Evolutionary conservation across 2,329 filamentous ascomycete species (phyloP), one percentile per base, ranked within the genome.

Genomic region (Pseudogymnoascus sp.): DNA sequence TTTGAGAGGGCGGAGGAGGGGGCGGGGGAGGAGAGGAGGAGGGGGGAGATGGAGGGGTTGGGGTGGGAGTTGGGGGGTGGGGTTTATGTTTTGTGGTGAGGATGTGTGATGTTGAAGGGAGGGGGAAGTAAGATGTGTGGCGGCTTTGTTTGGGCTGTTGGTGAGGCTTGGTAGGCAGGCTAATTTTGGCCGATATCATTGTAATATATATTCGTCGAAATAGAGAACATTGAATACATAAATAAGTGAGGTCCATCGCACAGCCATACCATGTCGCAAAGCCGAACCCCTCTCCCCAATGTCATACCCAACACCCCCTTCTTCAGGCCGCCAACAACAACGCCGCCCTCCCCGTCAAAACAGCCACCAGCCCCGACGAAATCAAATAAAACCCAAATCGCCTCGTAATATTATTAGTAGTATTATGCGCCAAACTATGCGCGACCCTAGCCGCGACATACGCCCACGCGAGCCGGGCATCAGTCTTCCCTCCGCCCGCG

Each of bases 391-490:
- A 29, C 18, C 14, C n/a, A 63, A 77, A 77, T 8, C 76, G 69
- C 4, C 67, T 61, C 71, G 72, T 69, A 57, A 79, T 72, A 16
- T 68, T 68, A 64, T 79, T 79, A 5, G 64, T 70, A 7, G 71
- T 73, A 1, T 68, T 67, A 37, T 80, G 77, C 18, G 78, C 71
- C 31, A 79, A 34, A 61, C 72, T 75, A 66, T 80, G 78, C 65
- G 73, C 60, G 5, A 79, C 67, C 11, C 78, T 68, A 11, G 75
- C 29, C 0, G 73, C 76, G 2, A 78, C 75, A 67, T 79, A 79
- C 0, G 67, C 68, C 78, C 78, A 80, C 2, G 77, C 77, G 31
- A 78, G 67, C 3, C 67, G 60, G 0, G 74, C 67, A 34, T 76
- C 75, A 1, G 67, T 47, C 26, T 65, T 64, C n/a, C 64, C 67